Base-by-base conservation (phyloP, 129 eudicot species). In the Mikania micrantha region DNA sequence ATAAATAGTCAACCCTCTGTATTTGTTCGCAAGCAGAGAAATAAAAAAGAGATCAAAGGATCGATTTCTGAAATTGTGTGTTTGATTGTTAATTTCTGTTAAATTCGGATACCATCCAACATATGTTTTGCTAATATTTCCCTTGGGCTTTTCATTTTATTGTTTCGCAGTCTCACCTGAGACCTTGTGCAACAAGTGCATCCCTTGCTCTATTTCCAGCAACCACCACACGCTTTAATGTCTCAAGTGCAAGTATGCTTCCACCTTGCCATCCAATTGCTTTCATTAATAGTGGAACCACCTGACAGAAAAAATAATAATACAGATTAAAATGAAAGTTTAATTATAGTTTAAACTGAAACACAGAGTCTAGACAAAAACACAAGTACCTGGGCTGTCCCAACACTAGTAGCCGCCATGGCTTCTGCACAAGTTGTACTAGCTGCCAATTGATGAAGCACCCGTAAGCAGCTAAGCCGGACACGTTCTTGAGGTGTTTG, bases 211-310 rank as follows among this genome's bases (percentile, higher is more conserved):
- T 84, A 79, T 93, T 93, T 47, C 99, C 96, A 60, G 99, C 99
- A 72, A 78, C 96, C 69, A 93, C 99, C 50, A 93, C 95, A 35
- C 99, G 99, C 75, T 93, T 89, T 44, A 93, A 74, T 64, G 99
- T 93, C 83, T 93, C 99, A 74, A 93, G 95, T 57, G 99, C 96
- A 54, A 89, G 82, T 65, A 93, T 93, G 81, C 99, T 93, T 60
- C 99, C 99, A 31, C 99, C 99, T 86, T 89, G 99, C 99, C 99
- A 93, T 53, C 99, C 96, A 58, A 93, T 93, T 45, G 99, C 99
- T 78, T 93, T 89, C 99, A 93, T 93, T 31, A 93, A 77, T 34
- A 93, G 87, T 9, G 99, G 99, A 76, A 93, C 99, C 66, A 93
- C 99, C 99, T 93, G 82, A 19, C 1, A 32, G 56, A 1, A 5